Evolutionary conservation across 331 rosid genomes (phyloP).

Genomic region (Stylosanthes scabra): DNA sequence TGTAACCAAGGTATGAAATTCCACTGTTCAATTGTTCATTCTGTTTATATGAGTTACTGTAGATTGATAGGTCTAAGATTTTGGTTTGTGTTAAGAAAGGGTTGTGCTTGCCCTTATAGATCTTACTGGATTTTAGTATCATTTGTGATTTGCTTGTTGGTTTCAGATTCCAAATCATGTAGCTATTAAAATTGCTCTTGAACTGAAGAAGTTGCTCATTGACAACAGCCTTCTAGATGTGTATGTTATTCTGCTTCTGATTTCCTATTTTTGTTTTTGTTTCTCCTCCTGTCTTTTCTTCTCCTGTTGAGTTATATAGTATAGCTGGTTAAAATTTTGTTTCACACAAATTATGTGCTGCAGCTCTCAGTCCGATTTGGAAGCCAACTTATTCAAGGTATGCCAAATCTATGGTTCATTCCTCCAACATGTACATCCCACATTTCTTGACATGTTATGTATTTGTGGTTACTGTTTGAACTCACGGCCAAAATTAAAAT

Average conservation of each 20-base stretch:
- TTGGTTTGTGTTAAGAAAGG: too few species aligned
- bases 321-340: background rate
- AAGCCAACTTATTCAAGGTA: conserved; percentile 91
- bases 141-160: conserved; percentile 38
- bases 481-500: conserved; percentile 1
- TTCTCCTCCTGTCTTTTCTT: background rate
- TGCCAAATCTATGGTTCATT: conserved; percentile 21
- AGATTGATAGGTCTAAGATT: background rate
- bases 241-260: conserved; percentile 50
- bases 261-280: background rate
- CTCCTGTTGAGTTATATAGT: conserved; percentile 3
- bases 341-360: conserved; percentile 39
- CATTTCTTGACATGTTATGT: conserved; percentile 4
- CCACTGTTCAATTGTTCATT: conserved; percentile 3
- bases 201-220: conserved; percentile 92
- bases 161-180: conserved; percentile 96
- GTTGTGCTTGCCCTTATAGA: too few species aligned
- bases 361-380: conserved; percentile 96
- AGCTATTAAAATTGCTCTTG: conserved; percentile 90
- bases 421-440: background rate
- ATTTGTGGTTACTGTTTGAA: conserved; percentile 18
- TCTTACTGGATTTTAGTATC: too few species aligned
- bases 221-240: conserved; percentile 97
- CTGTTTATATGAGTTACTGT: background rate
- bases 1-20: conserved; percentile 78